Conservation (phyloP, 2,329 filamentous ascomycete genomes). For the Alternaria postmessia region DNA sequence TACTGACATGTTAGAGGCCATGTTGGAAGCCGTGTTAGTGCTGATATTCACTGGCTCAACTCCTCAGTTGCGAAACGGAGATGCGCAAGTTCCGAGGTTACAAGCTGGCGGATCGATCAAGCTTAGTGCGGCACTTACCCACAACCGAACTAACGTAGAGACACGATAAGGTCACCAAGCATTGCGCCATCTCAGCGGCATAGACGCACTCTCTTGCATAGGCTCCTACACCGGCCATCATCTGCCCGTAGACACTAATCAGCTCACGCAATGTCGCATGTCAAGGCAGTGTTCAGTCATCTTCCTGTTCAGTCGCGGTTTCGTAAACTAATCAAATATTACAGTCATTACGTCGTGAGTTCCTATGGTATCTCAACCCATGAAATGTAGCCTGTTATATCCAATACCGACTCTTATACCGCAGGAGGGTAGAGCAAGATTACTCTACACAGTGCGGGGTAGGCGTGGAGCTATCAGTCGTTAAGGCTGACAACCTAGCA, state of each 20-base stretch:
- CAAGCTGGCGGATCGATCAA: not conserved
- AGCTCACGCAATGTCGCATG: not conserved
- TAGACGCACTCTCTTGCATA: not conserved
- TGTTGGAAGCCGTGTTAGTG: not conserved
- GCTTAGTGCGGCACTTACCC: not conserved
- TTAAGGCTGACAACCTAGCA: not conserved
- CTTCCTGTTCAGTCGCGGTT: not conserved
- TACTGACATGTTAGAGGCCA: not conserved
- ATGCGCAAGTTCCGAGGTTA: slow-evolving; percentile 13
- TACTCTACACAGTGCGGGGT: not conserved
- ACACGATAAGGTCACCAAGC: not conserved
- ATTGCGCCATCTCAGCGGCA: not conserved
- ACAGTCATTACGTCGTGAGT: not conserved
- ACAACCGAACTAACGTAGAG: not conserved
- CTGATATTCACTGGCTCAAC: not conserved
- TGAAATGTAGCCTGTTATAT: not conserved
- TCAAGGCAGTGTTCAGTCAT: not conserved
- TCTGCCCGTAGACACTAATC: not conserved
- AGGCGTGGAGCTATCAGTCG: not conserved
- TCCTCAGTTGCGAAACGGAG: slow-evolving; percentile 5
- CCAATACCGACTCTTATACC: not conserved
- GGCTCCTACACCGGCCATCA: not conserved
- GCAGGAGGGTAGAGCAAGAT: not conserved
- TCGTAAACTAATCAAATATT: not conserved
- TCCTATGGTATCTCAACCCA: not conserved